A percentile compares a stretch with the other conserved stretches of the same genome.
phyloP scores from a whole-genome alignment of 2,329 filamentous ascomycete species.

The Tolypocladium sp. region DNA sequence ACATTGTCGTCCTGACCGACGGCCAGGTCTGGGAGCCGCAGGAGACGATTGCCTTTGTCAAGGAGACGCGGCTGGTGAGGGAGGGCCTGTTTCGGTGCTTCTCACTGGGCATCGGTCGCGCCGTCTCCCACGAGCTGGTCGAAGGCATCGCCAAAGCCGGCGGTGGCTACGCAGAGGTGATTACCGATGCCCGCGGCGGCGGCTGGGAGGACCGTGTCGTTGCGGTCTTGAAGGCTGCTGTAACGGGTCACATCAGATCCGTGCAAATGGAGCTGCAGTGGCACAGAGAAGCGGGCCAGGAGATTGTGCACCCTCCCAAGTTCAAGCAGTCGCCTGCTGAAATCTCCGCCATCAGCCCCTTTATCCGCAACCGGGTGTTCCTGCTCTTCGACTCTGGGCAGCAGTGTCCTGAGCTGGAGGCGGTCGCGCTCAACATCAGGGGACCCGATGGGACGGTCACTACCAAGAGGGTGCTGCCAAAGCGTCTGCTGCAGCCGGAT shows the following conservation, averaged over 20 bases:
- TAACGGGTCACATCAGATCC: neutral
- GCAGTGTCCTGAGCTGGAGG: neutral
- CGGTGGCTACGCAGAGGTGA: constrained; percentile 38
- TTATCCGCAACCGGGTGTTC: neutral
- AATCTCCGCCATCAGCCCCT: neutral
- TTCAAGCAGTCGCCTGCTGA: constrained; percentile 1
- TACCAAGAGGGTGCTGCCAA: neutral
- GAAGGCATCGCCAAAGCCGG: constrained; percentile 50
- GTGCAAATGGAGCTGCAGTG: neutral
- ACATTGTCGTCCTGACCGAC: constrained; percentile 4
- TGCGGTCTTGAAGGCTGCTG: neutral
- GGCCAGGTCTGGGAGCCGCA: constrained; percentile 2
- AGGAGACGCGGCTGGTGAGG: neutral
- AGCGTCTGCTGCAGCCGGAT: constrained; percentile 1
- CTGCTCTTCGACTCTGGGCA: neutral
- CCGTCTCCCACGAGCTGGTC: constrained; percentile 45
- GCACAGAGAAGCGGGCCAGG: neutral
- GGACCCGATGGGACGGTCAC: neutral
- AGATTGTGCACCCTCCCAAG: neutral
- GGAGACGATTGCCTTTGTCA: neutral
- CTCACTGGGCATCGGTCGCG: constrained; percentile 43
- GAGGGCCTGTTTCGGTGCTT: constrained; percentile 41
- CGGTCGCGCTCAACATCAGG: neutral
- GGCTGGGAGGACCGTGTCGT: constrained; percentile 3
- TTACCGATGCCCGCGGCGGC: neutral